Conservation (phyloP, 1,284 basidiomycete species). For the Heterobasidion irregulare region DNA sequence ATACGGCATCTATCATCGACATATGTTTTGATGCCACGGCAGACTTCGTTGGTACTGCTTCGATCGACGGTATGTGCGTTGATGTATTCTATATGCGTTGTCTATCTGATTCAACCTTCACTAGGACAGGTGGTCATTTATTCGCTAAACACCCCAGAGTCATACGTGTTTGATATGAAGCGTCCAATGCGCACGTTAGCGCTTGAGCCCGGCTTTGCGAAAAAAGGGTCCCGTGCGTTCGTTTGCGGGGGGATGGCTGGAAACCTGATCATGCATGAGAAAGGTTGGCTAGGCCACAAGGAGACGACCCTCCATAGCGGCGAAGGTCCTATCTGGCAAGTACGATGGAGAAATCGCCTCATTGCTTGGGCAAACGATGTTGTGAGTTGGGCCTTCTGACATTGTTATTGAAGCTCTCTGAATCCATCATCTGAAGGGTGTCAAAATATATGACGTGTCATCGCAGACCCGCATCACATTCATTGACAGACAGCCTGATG, state of each 20-base stretch:
- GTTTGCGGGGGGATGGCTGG: constrained; percentile 94
- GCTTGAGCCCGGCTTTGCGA: constrained; percentile 87
- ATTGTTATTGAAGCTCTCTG: not conserved
- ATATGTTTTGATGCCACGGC: constrained; percentile 80
- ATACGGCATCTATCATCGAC: constrained; percentile 86
- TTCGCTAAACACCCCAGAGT: constrained; percentile 76
- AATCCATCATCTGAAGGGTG: constrained; percentile 46
- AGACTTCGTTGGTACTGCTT: constrained; percentile 90
- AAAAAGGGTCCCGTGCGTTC: constrained; percentile 75
- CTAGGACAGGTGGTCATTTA: constrained; percentile 86
- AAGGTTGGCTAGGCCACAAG: constrained; percentile 95
- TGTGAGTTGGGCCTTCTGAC: constrained; percentile 31
- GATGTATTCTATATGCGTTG: not conserved
- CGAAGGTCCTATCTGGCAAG: constrained; percentile 94
- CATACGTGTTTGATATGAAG: constrained; percentile 87
- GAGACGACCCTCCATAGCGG: constrained; percentile 82
- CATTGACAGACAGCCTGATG: constrained; percentile 76
- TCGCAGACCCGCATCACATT: constrained; percentile 80
- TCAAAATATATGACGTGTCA: constrained; percentile 87
- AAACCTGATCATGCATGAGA: constrained; percentile 80
- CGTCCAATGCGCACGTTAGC: constrained; percentile 88
- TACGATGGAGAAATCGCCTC: constrained; percentile 78
- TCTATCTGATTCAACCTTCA: constrained; percentile 7
- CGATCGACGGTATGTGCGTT: constrained; percentile 75
- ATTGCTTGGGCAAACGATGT: constrained; percentile 97